These are phyloP conservation scores for Senna siamea DNA, from an alignment of 306 rosid genomes.

Conservation along the genomic window DNA sequence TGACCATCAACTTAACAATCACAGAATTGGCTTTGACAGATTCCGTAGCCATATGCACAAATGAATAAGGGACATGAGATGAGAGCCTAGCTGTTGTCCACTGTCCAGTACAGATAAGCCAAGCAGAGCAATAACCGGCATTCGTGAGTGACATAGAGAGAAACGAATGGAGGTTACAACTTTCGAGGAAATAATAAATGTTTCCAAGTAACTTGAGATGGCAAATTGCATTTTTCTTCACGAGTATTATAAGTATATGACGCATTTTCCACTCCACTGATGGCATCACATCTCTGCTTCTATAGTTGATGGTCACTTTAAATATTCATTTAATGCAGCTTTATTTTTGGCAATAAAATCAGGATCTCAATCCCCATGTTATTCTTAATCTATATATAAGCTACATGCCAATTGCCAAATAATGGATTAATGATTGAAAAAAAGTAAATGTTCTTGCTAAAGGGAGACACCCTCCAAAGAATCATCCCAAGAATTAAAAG, in stretches of 20 bases:
- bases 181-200: neutral
- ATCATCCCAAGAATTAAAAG: constrained; percentile 6
- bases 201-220: constrained; percentile 9
- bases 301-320: neutral
- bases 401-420: constrained; percentile 40
- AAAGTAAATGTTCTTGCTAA: constrained; percentile 15
- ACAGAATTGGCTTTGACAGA: constrained; percentile 17
- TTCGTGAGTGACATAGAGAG: neutral
- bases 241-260: constrained; percentile 17
- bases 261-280: constrained; percentile 21
- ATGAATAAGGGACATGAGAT: constrained; percentile 24
- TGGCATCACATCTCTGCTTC: constrained; percentile 24
- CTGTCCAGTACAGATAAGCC: no score
- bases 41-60: constrained; percentile 19
- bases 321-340: constrained; percentile 29
- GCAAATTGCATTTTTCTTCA: no score
- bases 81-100: constrained; percentile 11
- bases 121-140: no score
- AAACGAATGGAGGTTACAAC: neutral
- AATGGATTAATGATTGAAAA: constrained; percentile 25
- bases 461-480: constrained; percentile 30
- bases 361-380: constrained; percentile 22
- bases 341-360: constrained; percentile 31
- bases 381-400: constrained; percentile 12
- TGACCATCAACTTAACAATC: constrained; percentile 15